These are phyloP conservation scores for Balakata baccata DNA, from an alignment of 345 rosid genomes.

Conservation along the genomic window DNA sequence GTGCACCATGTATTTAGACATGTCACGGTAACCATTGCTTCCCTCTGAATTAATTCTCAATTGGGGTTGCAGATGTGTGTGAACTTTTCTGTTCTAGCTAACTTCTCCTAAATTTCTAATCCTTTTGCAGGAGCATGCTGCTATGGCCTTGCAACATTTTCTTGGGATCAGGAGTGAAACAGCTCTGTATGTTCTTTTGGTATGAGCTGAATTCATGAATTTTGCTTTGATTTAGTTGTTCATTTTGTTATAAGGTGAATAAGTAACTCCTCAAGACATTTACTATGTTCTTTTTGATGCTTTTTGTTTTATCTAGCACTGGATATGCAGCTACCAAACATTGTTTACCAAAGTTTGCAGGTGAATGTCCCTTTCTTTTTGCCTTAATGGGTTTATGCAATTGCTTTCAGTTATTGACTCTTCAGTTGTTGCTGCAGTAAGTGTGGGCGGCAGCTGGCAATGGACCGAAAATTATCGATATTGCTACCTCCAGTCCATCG, in stretches of 20 bases:
- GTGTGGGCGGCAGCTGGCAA: constrained; percentile 64
- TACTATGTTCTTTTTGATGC: neutral
- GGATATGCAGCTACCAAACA: constrained; percentile 82
- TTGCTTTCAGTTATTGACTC: constrained; percentile 6
- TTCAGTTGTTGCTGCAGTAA: constrained; percentile 44
- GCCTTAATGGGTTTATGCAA: constrained; percentile 8
- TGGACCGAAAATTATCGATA: constrained; percentile 57
- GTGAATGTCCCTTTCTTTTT: constrained; percentile 32
- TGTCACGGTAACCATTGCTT: constrained; percentile 52
- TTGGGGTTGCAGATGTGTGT: constrained; percentile 3
- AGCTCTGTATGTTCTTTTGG: constrained; percentile 68
- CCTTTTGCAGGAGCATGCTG: constrained; percentile 69
- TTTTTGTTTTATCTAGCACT: constrained; percentile 45
- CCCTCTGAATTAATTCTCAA: neutral
- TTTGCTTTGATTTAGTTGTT: neutral
- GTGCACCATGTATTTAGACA: constrained; percentile 62
- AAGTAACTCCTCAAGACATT: neutral
- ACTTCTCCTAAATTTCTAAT: constrained; percentile 1
- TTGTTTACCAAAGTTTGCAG: constrained; percentile 69
- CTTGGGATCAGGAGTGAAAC: constrained; percentile 53
- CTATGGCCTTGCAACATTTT: constrained; percentile 69
- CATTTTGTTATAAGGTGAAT: neutral
- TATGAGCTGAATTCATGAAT: constrained; percentile 26
- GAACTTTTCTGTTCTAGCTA: constrained; percentile 15
- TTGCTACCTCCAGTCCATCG: constrained; percentile 32